Percentiles rank a stretch among this genome's conserved stretches.
Evolutionary conservation across 345 rosid species (phyloP).

Genomic region (Eucalyptus sp.): DNA sequence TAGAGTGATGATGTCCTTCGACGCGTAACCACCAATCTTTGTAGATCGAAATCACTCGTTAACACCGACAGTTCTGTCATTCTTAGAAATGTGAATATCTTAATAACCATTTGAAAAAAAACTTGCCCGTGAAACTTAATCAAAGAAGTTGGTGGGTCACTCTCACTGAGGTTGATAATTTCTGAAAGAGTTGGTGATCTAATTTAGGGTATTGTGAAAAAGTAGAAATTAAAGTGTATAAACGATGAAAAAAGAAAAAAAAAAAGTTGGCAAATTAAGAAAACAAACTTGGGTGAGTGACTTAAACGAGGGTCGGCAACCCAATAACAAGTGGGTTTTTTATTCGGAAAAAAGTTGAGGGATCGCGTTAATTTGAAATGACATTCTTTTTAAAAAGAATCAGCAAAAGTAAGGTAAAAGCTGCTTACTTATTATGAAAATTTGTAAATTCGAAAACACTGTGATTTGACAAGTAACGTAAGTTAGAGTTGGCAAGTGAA

Average conservation of each 20-base stretch:
- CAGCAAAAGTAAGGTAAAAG: not conserved
- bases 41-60: fast-evolving
- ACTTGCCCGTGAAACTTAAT: not conserved
- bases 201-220: not conserved
- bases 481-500: not conserved
- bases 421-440: not conserved
- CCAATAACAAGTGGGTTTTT: not conserved
- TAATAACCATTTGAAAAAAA: not conserved
- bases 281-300: not conserved
- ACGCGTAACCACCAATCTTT: not conserved
- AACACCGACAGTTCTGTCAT: fast-evolving
- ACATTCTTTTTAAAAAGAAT: not conserved
- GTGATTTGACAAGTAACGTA: not conserved
- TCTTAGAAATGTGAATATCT: not conserved
- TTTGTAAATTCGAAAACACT: not conserved
- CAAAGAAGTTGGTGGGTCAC: not conserved
- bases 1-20: not conserved
- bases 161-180: not conserved
- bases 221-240: not conserved
- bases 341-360: not conserved
- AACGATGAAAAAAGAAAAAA: not conserved
- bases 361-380: not conserved
- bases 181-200: not conserved
- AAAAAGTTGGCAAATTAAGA: fast-evolving
- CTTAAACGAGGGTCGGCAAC: not conserved